Evolutionary conservation across 495 filamentous ascomycete species (phyloP).

Genomic region (Podospora anserina): DNA sequence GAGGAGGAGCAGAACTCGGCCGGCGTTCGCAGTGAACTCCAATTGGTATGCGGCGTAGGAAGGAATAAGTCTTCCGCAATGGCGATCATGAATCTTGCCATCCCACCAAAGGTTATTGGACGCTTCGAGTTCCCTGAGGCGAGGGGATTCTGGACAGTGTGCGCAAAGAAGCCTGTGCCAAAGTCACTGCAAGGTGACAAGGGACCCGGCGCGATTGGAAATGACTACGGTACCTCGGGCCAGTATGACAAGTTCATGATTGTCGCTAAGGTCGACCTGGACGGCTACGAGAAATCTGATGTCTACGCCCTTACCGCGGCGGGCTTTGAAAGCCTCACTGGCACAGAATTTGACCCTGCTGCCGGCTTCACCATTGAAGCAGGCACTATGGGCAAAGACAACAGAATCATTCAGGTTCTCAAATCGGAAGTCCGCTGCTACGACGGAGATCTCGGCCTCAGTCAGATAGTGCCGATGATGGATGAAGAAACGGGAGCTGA

Average conservation of each 20-base stretch:
- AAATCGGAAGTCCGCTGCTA: conserved; percentile 81
- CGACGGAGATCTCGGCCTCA: conserved; percentile 78
- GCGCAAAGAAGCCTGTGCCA: conserved; percentile 55
- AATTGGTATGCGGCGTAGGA: conserved; percentile 71
- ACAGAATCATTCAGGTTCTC: conserved; percentile 78
- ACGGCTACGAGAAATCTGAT: conserved; percentile 55
- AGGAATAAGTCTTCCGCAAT: conserved; percentile 65
- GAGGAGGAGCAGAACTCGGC: conserved; percentile 43
- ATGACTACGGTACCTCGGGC: conserved; percentile 49
- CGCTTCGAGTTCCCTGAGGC: conserved; percentile 60
- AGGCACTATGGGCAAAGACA: conserved; percentile 67
- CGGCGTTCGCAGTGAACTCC: conserved; percentile 55
- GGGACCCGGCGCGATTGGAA: conserved; percentile 45
- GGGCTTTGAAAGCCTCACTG: conserved; percentile 61
- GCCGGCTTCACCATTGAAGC: conserved; percentile 79
- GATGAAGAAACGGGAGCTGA: conserved; percentile 82
- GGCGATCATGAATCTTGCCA: conserved; percentile 68
- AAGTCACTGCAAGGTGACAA: conserved; percentile 52
- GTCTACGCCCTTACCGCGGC: conserved; percentile 61
- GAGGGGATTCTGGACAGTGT: conserved; percentile 61
- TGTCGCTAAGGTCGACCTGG: conserved; percentile 58
- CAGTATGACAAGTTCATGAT: conserved; percentile 69
- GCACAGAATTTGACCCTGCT: conserved; percentile 85
- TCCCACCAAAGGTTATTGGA: conserved; percentile 64
- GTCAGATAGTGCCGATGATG: conserved; percentile 83